A percentile compares a stretch with the other conserved stretches of the same genome.
These are phyloP conservation scores for Halophytophthora batemanensis DNA, from an alignment of 352 stramenopile genomes.

Conservation along the genomic window DNA sequence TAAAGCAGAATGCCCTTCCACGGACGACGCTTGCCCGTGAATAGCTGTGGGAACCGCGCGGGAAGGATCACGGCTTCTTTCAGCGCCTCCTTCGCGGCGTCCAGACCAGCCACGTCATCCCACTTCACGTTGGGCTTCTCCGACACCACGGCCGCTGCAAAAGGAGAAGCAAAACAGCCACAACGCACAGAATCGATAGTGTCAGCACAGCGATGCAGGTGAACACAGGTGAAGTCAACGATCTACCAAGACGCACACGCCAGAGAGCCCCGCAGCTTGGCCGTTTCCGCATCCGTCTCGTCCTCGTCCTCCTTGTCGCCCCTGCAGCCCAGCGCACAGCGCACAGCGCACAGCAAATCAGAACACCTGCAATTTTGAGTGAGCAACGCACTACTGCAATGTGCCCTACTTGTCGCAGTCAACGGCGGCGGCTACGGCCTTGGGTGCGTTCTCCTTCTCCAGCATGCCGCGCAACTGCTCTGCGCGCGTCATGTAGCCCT, in stretches of 20 bases:
- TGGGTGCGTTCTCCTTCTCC: constrained; percentile 54
- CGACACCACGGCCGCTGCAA: constrained; percentile 72
- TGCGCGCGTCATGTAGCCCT: constrained; percentile 88
- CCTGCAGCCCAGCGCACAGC: constrained; percentile 23
- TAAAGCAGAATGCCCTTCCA: constrained; percentile 98
- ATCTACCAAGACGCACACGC: constrained; percentile 53
- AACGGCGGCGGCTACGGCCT: constrained; percentile 51
- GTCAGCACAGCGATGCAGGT: constrained; percentile 1
- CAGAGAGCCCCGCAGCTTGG: constrained; percentile 94
- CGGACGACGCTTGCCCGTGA: constrained; percentile 89
- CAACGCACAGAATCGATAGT: background rate
- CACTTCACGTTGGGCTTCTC: constrained; percentile 95
- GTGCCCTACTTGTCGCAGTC: constrained; percentile 74
- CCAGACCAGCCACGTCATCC: constrained; percentile 97
- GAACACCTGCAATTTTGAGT: no score
- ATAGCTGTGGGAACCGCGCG: constrained; percentile 96
- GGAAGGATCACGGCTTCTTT: constrained; percentile 99
- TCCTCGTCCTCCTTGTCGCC: constrained; percentile 84
- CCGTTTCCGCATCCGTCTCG: constrained; percentile 93
- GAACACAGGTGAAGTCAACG: background rate
- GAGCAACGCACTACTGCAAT: background rate
- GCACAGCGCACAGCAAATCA: background rate
- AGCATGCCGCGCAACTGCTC: constrained; percentile 85
- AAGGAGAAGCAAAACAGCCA: constrained; percentile 1
- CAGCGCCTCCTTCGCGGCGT: constrained; percentile 96